A percentile compares a stretch with the other conserved stretches of the same genome.
These are phyloP conservation scores for Umbelopsis sp. DNA, from an alignment of 192 early-diverging fungal species.

Conservation along the genomic window DNA sequence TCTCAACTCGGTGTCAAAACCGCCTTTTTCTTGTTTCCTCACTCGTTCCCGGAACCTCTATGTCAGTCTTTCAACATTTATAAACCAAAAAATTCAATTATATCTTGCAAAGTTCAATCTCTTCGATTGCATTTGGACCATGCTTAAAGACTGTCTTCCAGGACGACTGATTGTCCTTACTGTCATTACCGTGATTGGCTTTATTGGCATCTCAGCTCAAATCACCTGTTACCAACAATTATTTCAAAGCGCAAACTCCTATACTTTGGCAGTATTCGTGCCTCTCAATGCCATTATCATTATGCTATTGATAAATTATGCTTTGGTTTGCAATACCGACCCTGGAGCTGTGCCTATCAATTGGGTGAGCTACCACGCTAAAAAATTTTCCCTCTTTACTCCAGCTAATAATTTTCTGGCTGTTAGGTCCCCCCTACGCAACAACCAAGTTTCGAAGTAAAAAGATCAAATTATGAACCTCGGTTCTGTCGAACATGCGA, in stretches of 20 bases:
- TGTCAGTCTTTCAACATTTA: neutral
- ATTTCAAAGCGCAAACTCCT: conserved; percentile 1
- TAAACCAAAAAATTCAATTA: too few species aligned
- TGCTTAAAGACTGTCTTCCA: neutral
- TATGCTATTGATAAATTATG: conserved; percentile 89
- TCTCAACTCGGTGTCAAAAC: neutral
- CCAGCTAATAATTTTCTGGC: conserved; percentile 22
- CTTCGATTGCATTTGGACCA: neutral
- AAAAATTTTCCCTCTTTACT: neutral
- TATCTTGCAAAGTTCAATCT: neutral
- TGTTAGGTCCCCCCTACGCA: conserved; percentile 21
- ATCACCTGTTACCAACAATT: neutral
- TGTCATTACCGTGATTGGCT: neutral
- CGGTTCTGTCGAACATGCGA: conserved; percentile 73
- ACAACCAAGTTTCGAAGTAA: conserved; percentile 59
- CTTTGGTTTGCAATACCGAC: conserved; percentile 69
- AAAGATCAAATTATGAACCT: conserved; percentile 65
- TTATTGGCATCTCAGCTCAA: conserved; percentile 2
- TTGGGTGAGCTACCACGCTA: conserved; percentile 40
- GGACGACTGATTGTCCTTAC: neutral
- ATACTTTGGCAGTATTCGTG: conserved; percentile 44
- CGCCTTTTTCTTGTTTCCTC: neutral
- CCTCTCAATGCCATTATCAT: conserved; percentile 81
- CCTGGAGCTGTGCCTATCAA: conserved; percentile 79
- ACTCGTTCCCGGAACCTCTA: neutral